A percentile compares a stretch with the other conserved stretches of the same genome.
phyloP scores from a whole-genome alignment of 225 moss, liverwort and hornwort genomes.

The Physcomitrium patens region DNA sequence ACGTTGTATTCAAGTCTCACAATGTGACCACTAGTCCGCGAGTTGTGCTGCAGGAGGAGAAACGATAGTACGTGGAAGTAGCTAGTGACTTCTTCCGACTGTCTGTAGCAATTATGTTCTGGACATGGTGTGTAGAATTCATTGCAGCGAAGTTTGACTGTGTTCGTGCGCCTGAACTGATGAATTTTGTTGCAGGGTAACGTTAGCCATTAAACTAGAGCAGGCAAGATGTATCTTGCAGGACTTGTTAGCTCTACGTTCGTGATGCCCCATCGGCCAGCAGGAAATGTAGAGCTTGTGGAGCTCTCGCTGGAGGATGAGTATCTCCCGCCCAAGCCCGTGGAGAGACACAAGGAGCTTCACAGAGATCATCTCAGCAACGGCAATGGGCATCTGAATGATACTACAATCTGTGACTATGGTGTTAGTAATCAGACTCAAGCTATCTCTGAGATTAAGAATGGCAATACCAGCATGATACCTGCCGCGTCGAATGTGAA shows the following conservation, averaged over 20 bases:
- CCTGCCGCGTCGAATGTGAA: background rate
- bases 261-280: slow-evolving; percentile 14
- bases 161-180: too few species aligned
- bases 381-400: slow-evolving; percentile 3
- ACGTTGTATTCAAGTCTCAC: too few species aligned
- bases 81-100: too few species aligned
- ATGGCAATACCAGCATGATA: too few species aligned
- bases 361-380: background rate
- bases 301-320: slow-evolving; percentile 23
- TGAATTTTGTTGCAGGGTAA: slow-evolving; percentile 20
- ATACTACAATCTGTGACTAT: background rate
- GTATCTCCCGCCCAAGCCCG: background rate
- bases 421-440: background rate
- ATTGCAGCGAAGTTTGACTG: too few species aligned
- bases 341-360: slow-evolving; percentile 15
- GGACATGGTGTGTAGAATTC: too few species aligned
- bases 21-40: too few species aligned
- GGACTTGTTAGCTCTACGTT: slow-evolving; percentile 34
- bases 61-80: too few species aligned
- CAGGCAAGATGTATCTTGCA: slow-evolving; percentile 35
- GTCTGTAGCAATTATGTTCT: too few species aligned
- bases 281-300: slow-evolving; percentile 42
- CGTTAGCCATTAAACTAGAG: slow-evolving; percentile 12
- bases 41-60: too few species aligned
- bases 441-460: background rate